Percentiles rank a stretch among this genome's conserved stretches.
Conservation (phyloP, 192 early-diverging fungal species). For the Coemansia sp. region DNA sequence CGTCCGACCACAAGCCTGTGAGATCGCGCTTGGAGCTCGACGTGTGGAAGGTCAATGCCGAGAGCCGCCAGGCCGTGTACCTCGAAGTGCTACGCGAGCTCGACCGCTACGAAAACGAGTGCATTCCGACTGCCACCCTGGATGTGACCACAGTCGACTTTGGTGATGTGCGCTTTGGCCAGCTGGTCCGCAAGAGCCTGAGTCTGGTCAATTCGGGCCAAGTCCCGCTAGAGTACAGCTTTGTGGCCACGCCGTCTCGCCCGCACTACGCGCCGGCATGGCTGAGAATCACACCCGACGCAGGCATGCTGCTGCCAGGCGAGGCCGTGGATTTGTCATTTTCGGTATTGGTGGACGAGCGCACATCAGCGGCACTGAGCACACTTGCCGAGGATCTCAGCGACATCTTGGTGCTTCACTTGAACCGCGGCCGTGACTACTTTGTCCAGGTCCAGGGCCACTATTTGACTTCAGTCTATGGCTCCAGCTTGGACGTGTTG, state of each 20-base stretch:
- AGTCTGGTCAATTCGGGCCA: constrained; percentile 71
- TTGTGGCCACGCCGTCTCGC: constrained; percentile 68
- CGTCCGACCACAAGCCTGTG: constrained; percentile 90
- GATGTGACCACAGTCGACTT: constrained; percentile 62
- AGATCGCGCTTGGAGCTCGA: constrained; percentile 63
- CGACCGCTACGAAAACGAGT: constrained; percentile 79
- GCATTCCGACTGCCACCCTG: constrained; percentile 65
- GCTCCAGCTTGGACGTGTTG: constrained; percentile 65
- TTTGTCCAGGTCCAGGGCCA: constrained; percentile 74
- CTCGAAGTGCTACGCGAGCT: constrained; percentile 68
- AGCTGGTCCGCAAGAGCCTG: constrained; percentile 53
- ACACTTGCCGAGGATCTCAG: constrained; percentile 23
- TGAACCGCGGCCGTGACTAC: constrained; percentile 78
- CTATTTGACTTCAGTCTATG: constrained; percentile 74
- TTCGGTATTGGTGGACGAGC: constrained; percentile 56
- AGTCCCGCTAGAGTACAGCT: constrained; percentile 70
- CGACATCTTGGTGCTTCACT: constrained; percentile 69
- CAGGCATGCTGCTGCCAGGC: constrained; percentile 74
- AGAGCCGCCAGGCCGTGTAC: constrained; percentile 56
- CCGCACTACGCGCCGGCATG: constrained; percentile 63
- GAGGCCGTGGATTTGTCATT: constrained; percentile 21
- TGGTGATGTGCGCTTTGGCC: constrained; percentile 62
- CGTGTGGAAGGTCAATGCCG: constrained; percentile 61
- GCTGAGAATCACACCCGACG: constrained; percentile 63
- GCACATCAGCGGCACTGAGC: constrained; percentile 56